Conservation (phyloP, 371 early-diverging fungal genomes). For the Circinella minor region DNA sequence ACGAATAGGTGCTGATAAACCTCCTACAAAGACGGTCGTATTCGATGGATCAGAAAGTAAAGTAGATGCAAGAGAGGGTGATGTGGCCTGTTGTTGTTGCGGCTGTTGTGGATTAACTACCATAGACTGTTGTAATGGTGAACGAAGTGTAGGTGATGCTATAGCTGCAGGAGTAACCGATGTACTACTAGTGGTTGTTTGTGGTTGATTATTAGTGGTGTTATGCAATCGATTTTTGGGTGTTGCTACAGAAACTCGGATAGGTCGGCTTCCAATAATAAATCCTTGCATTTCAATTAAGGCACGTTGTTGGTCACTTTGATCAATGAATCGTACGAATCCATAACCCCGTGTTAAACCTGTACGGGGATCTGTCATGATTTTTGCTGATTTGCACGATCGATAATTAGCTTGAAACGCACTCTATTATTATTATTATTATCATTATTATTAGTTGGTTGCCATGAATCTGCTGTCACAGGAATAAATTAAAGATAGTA, state of each 20-base stretch:
- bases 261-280: constrained; percentile 73
- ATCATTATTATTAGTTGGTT: not conserved
- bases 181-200: constrained; percentile 14
- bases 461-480: too few relatives aligned
- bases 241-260: constrained; percentile 86
- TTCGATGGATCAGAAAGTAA: constrained; percentile 43
- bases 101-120: not conserved
- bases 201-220: constrained; percentile 16
- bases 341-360: constrained; percentile 84
- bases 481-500: not conserved
- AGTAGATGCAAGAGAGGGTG: not conserved
- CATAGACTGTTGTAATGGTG: not conserved
- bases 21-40: constrained; percentile 94
- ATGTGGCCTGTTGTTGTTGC: not conserved
- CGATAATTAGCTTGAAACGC: constrained; percentile 67
- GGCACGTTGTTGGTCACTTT: constrained; percentile 76
- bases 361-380: constrained; percentile 79
- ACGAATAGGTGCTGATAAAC: constrained; percentile 70
- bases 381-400: constrained; percentile 80
- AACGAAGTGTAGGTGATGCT: not conserved
- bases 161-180: too few relatives aligned
- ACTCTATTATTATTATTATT: constrained; percentile 36
- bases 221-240: constrained; percentile 50
- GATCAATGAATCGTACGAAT: constrained; percentile 81
- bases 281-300: constrained; percentile 83